Evolutionary conservation across 2,329 filamentous ascomycete species (phyloP).

Genomic region (Madurella mycetomatis): DNA sequence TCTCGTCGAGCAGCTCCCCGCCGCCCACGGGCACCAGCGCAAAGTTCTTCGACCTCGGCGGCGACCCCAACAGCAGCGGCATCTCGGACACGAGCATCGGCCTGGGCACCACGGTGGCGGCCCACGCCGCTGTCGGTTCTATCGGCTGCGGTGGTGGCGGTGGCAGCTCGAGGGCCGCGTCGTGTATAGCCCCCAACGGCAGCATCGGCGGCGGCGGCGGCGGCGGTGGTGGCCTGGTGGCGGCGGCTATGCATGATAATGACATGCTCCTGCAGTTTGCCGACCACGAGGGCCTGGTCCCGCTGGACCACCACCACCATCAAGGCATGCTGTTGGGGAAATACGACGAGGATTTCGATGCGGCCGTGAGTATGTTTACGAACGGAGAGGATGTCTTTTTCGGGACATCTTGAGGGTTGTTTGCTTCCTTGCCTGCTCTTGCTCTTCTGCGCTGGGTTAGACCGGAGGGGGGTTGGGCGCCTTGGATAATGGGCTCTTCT

Average conservation of each 20-base stretch:
- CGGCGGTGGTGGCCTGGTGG: slow-evolving; percentile 32
- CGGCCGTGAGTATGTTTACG: slow-evolving; percentile 46
- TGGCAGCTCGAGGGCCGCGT: too few relatives aligned
- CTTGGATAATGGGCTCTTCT: too few relatives aligned
- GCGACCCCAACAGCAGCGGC: slow-evolving; percentile 38
- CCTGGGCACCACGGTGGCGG: slow-evolving; percentile 32
- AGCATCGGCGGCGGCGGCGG: slow-evolving; percentile 28
- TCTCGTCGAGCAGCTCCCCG: slow-evolving; percentile 58
- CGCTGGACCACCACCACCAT: slow-evolving; percentile 35
- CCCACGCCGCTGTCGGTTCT: slow-evolving; percentile 19
- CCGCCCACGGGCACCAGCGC: slow-evolving; percentile 34
- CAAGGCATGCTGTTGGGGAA: slow-evolving; percentile 41
- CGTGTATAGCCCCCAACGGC: too few relatives aligned
- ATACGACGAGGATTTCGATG: slow-evolving; percentile 50
- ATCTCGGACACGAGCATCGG: slow-evolving; percentile 27
- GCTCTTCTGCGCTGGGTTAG: too few relatives aligned
- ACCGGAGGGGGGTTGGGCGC: too few relatives aligned
- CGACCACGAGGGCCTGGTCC: slow-evolving; percentile 30
- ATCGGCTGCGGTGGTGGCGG: not conserved
- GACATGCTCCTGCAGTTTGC: slow-evolving; percentile 42
- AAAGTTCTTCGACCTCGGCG: slow-evolving; percentile 38
- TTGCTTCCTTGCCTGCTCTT: not conserved
- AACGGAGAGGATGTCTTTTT: slow-evolving; percentile 52
- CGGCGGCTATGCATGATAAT: slow-evolving; percentile 31
- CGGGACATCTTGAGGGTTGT: slow-evolving; percentile 27